phyloP scores from a whole-genome alignment of 2,329 filamentous ascomycete species.

The Alternaria sp. region DNA sequence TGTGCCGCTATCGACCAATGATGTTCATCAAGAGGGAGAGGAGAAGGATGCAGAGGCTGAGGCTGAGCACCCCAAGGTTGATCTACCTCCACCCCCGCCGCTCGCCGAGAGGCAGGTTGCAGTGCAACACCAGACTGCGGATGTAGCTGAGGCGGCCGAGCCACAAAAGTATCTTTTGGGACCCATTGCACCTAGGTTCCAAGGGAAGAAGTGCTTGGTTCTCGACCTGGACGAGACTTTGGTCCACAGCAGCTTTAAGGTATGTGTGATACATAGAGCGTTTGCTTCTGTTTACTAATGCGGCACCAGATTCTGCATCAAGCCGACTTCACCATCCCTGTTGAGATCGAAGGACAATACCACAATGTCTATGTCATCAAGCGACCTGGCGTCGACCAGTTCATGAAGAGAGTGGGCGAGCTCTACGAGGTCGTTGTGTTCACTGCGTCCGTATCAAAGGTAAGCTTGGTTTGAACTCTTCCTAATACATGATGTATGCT shows the following conservation, averaged over 20 bases:
- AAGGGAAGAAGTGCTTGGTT: conserved; percentile 92
- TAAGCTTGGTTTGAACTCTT: conserved; percentile 50
- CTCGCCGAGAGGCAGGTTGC: conserved; percentile 56
- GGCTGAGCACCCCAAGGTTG: conserved; percentile 51
- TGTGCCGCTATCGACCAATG: conserved; percentile 61
- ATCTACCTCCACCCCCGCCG: conserved; percentile 66
- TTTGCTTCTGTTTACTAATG: conserved; percentile 21
- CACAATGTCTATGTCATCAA: conserved; percentile 99
- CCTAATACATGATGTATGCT: conserved; percentile 12
- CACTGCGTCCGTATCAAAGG: conserved; percentile 97
- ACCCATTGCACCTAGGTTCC: conserved; percentile 79
- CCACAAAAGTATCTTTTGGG: conserved; percentile 78
- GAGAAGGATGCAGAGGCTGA: conserved; percentile 36
- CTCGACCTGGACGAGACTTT: conserved; percentile 96
- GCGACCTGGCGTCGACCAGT: conserved; percentile 96
- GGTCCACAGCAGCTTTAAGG: conserved; percentile 99
- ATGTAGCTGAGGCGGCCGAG: conserved; percentile 54
- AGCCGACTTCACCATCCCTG: conserved; percentile 98
- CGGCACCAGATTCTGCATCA: conserved; percentile 86
- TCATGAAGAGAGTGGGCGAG: conserved; percentile 98
- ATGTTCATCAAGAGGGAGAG: conserved; percentile 55
- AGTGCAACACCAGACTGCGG: conserved; percentile 51
- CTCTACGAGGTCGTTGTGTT: conserved; percentile 99
- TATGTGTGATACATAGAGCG: conserved; percentile 51
- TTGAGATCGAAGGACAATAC: conserved; percentile 98